phyloP scores from a whole-genome alignment of 1,284 basidiomycete species.

The Marasmius fiardii region DNA sequence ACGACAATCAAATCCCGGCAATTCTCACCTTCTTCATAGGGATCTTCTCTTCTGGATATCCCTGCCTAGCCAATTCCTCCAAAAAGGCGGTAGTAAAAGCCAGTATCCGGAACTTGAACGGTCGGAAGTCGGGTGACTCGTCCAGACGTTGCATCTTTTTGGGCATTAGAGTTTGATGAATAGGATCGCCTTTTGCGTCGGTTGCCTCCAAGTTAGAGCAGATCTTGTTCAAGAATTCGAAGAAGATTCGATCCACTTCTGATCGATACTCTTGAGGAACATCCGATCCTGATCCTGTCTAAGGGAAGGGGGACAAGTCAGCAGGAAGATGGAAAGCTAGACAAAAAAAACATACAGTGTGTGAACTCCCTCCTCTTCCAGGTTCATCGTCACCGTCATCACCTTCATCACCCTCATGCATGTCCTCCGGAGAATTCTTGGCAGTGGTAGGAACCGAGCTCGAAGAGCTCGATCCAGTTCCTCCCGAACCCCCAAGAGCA shows the following conservation, averaged over 20 bases:
- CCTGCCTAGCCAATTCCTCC: slow-evolving; percentile 81
- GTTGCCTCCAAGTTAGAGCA: slow-evolving; percentile 93
- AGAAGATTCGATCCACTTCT: slow-evolving; percentile 89
- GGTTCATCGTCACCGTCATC: slow-evolving; percentile 25
- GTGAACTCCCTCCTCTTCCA: slow-evolving; percentile 9
- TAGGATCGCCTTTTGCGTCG: slow-evolving; percentile 93
- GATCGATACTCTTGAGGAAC: slow-evolving; percentile 77
- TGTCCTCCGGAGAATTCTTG: slow-evolving; percentile 24
- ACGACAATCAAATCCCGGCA: slow-evolving; percentile 20
- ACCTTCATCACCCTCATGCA: slow-evolving; percentile 36
- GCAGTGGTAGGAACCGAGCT: not conserved
- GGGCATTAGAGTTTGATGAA: slow-evolving; percentile 98
- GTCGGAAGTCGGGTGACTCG: slow-evolving; percentile 94
- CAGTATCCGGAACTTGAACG: slow-evolving; percentile 99
- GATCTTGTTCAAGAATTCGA: slow-evolving; percentile 83
- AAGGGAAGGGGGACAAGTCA: not conserved
- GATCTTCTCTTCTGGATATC: slow-evolving; percentile 82
- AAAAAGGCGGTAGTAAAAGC: slow-evolving; percentile 97
- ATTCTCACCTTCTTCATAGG: slow-evolving; percentile 78
- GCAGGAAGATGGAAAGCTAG: not conserved
- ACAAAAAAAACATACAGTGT: slow-evolving; percentile 15
- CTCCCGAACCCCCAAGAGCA: not conserved
- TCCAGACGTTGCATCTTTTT: slow-evolving; percentile 97
- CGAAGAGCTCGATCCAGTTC: not conserved
- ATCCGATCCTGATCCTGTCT: slow-evolving; percentile 47